A percentile compares a stretch with the other conserved stretches of the same genome.
Conservation (phyloP, 192 early-diverging fungal species). For the Entomortierella lignicola region DNA sequence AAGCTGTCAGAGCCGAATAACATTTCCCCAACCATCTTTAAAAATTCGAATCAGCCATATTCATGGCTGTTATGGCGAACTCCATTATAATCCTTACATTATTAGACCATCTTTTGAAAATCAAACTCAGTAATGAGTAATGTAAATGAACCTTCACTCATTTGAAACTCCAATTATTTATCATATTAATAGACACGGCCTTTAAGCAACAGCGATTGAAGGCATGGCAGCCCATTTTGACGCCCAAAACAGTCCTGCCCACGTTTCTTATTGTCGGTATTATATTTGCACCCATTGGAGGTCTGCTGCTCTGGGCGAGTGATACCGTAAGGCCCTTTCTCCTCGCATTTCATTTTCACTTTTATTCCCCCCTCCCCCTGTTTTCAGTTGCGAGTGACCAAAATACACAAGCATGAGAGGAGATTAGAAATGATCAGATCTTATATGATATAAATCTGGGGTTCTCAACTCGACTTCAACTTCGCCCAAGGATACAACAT, state of each 20-base stretch:
- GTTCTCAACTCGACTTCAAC: too few species aligned
- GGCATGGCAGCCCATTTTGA: slow-evolving; percentile 99
- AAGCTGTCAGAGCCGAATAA: too few species aligned
- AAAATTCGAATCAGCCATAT: too few species aligned
- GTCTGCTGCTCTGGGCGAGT: slow-evolving; percentile 88
- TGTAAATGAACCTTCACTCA: too few species aligned
- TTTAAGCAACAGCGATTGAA: slow-evolving; percentile 99
- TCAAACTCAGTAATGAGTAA: too few species aligned
- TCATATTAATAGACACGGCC: slow-evolving; percentile 80
- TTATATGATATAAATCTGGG: too few species aligned
- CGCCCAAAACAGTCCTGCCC: slow-evolving; percentile 97
- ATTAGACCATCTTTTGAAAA: too few species aligned
- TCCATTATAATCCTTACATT: too few species aligned
- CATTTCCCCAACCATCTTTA: too few species aligned
- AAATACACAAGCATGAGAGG: neutral
- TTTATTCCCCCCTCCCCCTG: slow-evolving; percentile 4
- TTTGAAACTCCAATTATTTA: too few species aligned
- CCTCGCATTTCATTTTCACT: too few species aligned
- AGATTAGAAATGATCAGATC: neutral
- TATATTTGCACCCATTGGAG: slow-evolving; percentile 96
- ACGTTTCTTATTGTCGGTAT: slow-evolving; percentile 95
- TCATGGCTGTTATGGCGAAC: too few species aligned
- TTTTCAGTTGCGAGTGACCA: slow-evolving; percentile 18
- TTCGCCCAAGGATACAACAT: neutral
- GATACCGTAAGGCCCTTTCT: slow-evolving; percentile 71